Evolutionary conservation across 164 flowering plant species (phyloP), one percentile per base, ranked within the genome.

Genomic region (Vitis amurensis): DNA sequence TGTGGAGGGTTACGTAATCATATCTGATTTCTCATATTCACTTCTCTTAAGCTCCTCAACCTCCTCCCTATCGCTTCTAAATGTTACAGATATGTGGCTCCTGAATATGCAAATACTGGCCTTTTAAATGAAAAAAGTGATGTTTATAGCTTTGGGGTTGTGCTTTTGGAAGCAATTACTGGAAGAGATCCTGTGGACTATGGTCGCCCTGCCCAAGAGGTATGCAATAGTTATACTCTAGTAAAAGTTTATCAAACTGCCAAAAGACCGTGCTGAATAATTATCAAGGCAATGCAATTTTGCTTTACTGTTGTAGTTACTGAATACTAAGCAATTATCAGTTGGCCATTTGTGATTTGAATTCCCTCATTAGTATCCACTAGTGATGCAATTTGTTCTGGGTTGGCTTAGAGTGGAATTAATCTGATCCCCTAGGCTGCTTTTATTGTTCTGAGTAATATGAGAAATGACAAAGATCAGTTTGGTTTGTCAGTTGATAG

Each of bases 121-220:
- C 94, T 89, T 53, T 59, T 89, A 70, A 89, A 89, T 79, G 94
- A 89, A 64, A 89, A 89, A 75, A 89, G 94, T 67, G 94, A 89
- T 77, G 91, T 88, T 44, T 89, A 88, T 73, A 89, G 94, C 80
- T 89, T 89, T 68, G 94, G 94, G 53, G 94, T 89, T 68, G 72
- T 89, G 63, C 79, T 89, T 9, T 61, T 89, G 66, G 94, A 89
- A 81, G 80, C 91, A 48, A 86, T 89, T n/a, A 89, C 94, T 13
- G 94, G 91, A 60, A 75, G 94, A 82, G 94, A 89, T 70, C 94
- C 94, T n/a, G 94, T 89, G 57, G 94, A 89, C 73, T 88, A 87
- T 78, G 88, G 88, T n/a, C 91, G 94, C 31, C 81, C 91, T 61
- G 71, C 86, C 8, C 83, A 80, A 61, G 91, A 89, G 90, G 94